A percentile compares a stretch with the other conserved stretches of the same genome.
phyloP scores from a whole-genome alignment of 495 filamentous ascomycete species.

The Talaromyces thailandensis region DNA sequence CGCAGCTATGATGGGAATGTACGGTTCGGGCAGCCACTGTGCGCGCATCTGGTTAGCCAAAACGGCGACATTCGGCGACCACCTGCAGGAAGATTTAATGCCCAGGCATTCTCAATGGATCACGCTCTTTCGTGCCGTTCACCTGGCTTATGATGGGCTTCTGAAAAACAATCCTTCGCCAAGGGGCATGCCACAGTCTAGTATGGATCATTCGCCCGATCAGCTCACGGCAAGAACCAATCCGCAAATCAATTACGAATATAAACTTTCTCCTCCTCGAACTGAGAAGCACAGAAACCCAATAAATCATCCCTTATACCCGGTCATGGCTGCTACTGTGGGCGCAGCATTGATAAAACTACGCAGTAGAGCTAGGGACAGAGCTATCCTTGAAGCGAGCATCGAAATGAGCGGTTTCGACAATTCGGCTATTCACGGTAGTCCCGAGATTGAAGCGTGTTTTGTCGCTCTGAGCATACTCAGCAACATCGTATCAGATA shows the following conservation, averaged over 20 bases:
- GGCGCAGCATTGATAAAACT: constrained; percentile 10
- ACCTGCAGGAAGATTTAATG: constrained; percentile 11
- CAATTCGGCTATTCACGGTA: background rate
- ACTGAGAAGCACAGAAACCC: background rate
- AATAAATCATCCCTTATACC: background rate
- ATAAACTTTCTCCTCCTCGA: background rate
- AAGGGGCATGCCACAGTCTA: background rate
- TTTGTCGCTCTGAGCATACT: background rate
- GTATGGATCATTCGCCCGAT: background rate
- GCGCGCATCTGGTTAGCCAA: constrained; percentile 26
- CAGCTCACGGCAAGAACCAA: background rate
- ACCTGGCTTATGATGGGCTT: constrained; percentile 27
- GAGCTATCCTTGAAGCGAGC: constrained; percentile 1
- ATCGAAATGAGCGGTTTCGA: background rate
- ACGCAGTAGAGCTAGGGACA: constrained; percentile 9
- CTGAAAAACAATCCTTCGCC: constrained; percentile 12
- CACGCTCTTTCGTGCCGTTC: constrained; percentile 26
- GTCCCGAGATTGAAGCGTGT: background rate
- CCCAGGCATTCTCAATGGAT: constrained; percentile 34
- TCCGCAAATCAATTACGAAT: background rate
- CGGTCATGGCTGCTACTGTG: background rate
- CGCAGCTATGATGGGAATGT: constrained; percentile 37
- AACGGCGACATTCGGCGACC: constrained; percentile 15
- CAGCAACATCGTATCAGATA: background rate
- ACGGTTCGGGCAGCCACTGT: constrained; percentile 29